Conservation (phyloP, 169 alveolate genomes). For the Babesia ovis region DNA sequence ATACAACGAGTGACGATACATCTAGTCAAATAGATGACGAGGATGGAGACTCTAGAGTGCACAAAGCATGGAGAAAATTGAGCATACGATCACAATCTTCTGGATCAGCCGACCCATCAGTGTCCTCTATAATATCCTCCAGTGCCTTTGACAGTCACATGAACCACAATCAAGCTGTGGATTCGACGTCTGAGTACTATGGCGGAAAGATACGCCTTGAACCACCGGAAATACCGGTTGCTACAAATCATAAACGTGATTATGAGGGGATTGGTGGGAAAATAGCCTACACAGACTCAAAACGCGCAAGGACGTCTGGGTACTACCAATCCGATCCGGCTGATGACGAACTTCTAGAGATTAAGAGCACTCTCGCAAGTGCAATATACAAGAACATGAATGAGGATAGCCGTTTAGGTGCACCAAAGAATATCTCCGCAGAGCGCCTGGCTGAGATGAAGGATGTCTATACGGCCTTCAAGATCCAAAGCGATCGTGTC, state of each 20-base stretch:
- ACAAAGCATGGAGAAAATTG: constrained; percentile 16
- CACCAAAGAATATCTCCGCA: constrained; percentile 60
- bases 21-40: neutral
- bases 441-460: constrained; percentile 64
- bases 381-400: constrained; percentile 65
- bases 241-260: constrained; percentile 12
- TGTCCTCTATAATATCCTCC: constrained; percentile 7
- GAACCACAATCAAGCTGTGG: constrained; percentile 9
- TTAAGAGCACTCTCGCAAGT: constrained; percentile 63
- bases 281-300: neutral
- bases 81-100: neutral
- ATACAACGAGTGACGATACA: neutral
- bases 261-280: neutral
- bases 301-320: neutral
- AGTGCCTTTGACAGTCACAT: constrained; percentile 38
- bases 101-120: neutral
- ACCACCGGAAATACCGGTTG: neutral
- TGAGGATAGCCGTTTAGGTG: constrained; percentile 61
- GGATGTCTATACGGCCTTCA: constrained; percentile 49
- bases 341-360: constrained; percentile 53
- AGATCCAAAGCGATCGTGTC: constrained; percentile 40
- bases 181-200: neutral
- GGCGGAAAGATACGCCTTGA: constrained; percentile 29
- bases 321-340: neutral
- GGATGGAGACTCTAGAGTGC: neutral